Percentiles rank a stretch among this genome's conserved stretches.
Conservation (phyloP, 2,329 filamentous ascomycete genomes). For the Colletotrichum incanum region DNA sequence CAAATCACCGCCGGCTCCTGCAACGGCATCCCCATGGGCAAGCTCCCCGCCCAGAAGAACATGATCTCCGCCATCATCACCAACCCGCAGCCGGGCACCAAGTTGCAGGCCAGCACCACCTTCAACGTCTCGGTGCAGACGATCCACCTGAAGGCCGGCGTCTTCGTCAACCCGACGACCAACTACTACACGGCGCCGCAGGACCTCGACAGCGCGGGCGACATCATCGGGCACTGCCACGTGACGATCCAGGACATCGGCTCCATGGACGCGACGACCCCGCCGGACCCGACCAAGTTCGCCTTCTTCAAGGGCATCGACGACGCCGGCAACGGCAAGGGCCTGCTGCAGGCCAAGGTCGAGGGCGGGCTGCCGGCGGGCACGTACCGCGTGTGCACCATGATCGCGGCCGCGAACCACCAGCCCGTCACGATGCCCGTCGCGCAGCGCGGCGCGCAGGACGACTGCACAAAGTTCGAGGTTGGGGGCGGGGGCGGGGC, state of each 20-base stretch:
- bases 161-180: conserved; percentile 67
- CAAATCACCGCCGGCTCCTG: conserved; percentile 67
- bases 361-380: conserved; percentile 63
- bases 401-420: conserved; percentile 66
- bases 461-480: conserved; percentile 67
- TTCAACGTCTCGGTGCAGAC: conserved; percentile 67
- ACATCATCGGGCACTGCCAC: conserved; percentile 63
- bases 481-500: conserved; percentile 47
- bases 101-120: conserved; percentile 55
- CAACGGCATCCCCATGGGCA: conserved; percentile 72
- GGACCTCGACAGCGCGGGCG: conserved; percentile 58
- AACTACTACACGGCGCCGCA: conserved; percentile 72
- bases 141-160: conserved; percentile 64
- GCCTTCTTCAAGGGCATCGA: conserved; percentile 74
- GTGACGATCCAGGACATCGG: conserved; percentile 67
- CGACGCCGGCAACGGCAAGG: conserved; percentile 63
- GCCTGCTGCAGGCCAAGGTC: conserved; percentile 61
- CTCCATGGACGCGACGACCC: conserved; percentile 55
- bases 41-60: conserved; percentile 64
- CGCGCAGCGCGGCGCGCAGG: conserved; percentile 68
- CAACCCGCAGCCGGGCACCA: conserved; percentile 59
- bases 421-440: conserved; percentile 73
- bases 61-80: conserved; percentile 71
- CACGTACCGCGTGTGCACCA: conserved; percentile 66
- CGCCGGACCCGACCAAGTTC: conserved; percentile 58